Evolutionary conservation across 1,284 basidiomycete species (phyloP).

Genomic region (Cryptococcus sp.): DNA sequence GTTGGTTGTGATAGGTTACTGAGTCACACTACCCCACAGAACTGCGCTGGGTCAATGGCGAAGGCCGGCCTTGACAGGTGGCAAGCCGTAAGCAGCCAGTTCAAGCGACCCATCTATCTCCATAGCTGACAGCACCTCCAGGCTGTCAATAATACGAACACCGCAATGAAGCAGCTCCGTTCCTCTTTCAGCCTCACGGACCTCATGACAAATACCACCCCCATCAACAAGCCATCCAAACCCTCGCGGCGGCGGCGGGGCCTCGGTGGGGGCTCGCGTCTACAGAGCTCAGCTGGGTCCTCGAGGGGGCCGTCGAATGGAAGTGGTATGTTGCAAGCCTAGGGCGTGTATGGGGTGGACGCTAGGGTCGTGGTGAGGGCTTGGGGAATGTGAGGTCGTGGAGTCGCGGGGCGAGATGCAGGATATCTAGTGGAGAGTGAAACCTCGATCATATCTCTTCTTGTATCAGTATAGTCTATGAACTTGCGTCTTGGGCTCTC

Average conservation of each 20-base stretch:
- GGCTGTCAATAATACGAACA: conserved; percentile 11
- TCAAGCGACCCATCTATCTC: neutral
- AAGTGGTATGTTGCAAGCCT: too few relatives aligned
- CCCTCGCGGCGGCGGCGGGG: conserved; percentile 7
- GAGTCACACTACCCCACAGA: conserved; percentile 1
- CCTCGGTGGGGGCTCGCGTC: conserved; percentile 15
- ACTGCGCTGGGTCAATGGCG: conserved; percentile 16
- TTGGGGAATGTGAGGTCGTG: too few relatives aligned
- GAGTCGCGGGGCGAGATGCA: too few relatives aligned
- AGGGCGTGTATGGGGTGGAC: too few relatives aligned
- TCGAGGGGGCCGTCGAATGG: too few relatives aligned
- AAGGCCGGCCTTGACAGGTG: conserved; percentile 14
- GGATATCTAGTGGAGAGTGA: too few relatives aligned
- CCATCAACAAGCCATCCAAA: neutral
- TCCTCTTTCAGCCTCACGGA: neutral
- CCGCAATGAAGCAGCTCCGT: neutral
- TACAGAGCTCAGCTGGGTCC: too few relatives aligned
- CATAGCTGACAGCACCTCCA: neutral
- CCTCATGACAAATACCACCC: neutral
- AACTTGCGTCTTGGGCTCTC: too few relatives aligned
- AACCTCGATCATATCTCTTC: too few relatives aligned
- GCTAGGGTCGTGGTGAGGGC: too few relatives aligned
- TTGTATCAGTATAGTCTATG: too few relatives aligned
- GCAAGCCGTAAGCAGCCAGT: conserved; percentile 15
- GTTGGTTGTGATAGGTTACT: neutral